Conservation (phyloP, 108 stramenopile genomes). For the Conticribra weissflogii region DNA sequence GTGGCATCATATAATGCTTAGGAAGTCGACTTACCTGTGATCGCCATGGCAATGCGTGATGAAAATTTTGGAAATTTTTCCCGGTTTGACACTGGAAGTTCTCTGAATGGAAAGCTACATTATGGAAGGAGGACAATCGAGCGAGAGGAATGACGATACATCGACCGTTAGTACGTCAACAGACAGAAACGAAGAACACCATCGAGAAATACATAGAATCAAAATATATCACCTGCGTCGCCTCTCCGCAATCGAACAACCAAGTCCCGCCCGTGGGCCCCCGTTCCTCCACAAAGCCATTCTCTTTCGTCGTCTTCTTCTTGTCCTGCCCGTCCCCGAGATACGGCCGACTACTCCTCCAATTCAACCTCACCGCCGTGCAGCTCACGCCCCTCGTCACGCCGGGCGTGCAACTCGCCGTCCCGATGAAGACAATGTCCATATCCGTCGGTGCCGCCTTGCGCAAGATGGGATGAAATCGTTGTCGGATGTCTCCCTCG, state of each 20-base stretch:
- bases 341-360: constrained; percentile 33
- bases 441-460: constrained; percentile 63
- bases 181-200: no score
- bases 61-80: constrained; percentile 91
- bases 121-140: neutral
- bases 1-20: neutral
- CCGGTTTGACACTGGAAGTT: constrained; percentile 68
- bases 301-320: no score
- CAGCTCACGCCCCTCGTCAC: constrained; percentile 88
- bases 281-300: neutral
- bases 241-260: constrained; percentile 97
- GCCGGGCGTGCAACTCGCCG: constrained; percentile 91
- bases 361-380: constrained; percentile 78
- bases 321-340: constrained; percentile 1
- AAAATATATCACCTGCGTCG: constrained; percentile 83
- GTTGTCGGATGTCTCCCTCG: constrained; percentile 63
- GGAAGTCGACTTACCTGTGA: constrained; percentile 5
- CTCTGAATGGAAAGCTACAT: constrained; percentile 68
- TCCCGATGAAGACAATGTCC: constrained; percentile 91
- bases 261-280: constrained; percentile 71
- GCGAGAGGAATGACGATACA: no score
- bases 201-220: constrained; percentile 48
- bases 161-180: no score
- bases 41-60: constrained; percentile 93
- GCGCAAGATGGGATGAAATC: constrained; percentile 64